These are phyloP conservation scores for Cryptosporidium xiaoi DNA, from an alignment of 169 alveolate genomes.

Conservation along the genomic window DNA sequence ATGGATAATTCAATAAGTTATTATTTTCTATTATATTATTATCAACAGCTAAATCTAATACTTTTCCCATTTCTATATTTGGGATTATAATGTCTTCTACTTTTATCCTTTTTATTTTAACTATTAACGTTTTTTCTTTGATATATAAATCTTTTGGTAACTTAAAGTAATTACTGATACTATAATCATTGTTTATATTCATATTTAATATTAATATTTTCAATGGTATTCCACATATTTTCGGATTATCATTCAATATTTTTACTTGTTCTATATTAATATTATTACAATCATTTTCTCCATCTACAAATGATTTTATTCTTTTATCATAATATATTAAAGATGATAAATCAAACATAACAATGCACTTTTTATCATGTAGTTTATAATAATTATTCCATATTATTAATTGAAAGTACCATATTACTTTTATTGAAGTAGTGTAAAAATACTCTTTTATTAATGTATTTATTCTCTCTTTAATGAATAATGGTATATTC, in stretches of 20 bases:
- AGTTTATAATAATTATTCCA: constrained; percentile 29
- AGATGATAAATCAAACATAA: constrained; percentile 22
- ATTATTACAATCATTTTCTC: not conserved
- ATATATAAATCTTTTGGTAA: constrained; percentile 26
- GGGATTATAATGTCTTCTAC: constrained; percentile 33
- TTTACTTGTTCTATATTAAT: not conserved
- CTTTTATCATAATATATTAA: not conserved
- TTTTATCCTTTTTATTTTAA: not conserved
- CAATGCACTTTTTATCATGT: constrained; percentile 9
- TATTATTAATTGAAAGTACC: constrained; percentile 30
- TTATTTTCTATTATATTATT: not conserved
- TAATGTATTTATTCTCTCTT: not conserved
- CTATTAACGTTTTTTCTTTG: not conserved
- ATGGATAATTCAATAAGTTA: not conserved
- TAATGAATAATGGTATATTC: constrained; percentile 13
- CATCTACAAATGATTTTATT: not conserved
- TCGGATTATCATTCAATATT: not conserved
- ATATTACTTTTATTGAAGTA: not conserved
- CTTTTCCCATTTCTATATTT: constrained; percentile 18
- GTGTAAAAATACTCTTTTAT: constrained; percentile 12
- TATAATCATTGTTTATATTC: not conserved
- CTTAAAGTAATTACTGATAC: not conserved
- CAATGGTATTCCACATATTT: constrained; percentile 25
- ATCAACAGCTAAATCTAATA: constrained; percentile 9
- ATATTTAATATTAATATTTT: constrained; percentile 20